A percentile compares a stretch with the other conserved stretches of the same genome.
Conservation (phyloP, 345 rosid species). For the Pseudoturritis turrita region DNA sequence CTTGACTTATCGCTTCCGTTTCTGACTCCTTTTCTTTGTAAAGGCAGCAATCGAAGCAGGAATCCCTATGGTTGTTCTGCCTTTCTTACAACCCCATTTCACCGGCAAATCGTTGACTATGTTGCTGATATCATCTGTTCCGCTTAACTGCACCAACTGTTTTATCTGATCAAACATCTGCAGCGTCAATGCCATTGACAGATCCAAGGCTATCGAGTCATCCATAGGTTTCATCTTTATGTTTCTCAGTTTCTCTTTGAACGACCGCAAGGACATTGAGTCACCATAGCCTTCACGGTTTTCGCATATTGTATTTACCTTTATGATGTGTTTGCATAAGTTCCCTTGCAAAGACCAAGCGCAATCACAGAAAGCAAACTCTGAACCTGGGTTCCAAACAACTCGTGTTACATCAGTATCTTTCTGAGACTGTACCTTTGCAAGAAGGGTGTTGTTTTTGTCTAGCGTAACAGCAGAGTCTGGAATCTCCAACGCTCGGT, state of each 20-base stretch:
- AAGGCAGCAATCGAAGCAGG: slow-evolving; percentile 52
- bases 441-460: slow-evolving; percentile 41
- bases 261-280: slow-evolving; percentile 66
- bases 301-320: slow-evolving; percentile 69
- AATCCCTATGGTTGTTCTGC: slow-evolving; percentile 67
- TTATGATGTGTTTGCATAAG: slow-evolving; percentile 89
- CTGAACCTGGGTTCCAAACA: slow-evolving; percentile 98
- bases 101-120: slow-evolving; percentile 62
- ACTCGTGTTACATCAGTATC: slow-evolving; percentile 41
- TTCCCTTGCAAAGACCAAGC: slow-evolving; percentile 92
- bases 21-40: slow-evolving; percentile 24
- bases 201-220: slow-evolving; percentile 65
- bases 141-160: slow-evolving; percentile 61
- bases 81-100: slow-evolving; percentile 77
- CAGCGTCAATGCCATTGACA: slow-evolving; percentile 66
- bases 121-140: slow-evolving; percentile 46
- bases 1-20: slow-evolving; percentile 29
- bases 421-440: slow-evolving; percentile 68
- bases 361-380: slow-evolving; percentile 86
- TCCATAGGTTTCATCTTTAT: slow-evolving; percentile 70
- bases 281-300: slow-evolving; percentile 37
- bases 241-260: slow-evolving; percentile 44
- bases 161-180: slow-evolving; percentile 80
- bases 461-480: slow-evolving; percentile 69
- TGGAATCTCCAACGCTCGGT: slow-evolving; percentile 79